phyloP scores from a whole-genome alignment of 1,284 basidiomycete species.

The Ceratobasidium sp. region DNA sequence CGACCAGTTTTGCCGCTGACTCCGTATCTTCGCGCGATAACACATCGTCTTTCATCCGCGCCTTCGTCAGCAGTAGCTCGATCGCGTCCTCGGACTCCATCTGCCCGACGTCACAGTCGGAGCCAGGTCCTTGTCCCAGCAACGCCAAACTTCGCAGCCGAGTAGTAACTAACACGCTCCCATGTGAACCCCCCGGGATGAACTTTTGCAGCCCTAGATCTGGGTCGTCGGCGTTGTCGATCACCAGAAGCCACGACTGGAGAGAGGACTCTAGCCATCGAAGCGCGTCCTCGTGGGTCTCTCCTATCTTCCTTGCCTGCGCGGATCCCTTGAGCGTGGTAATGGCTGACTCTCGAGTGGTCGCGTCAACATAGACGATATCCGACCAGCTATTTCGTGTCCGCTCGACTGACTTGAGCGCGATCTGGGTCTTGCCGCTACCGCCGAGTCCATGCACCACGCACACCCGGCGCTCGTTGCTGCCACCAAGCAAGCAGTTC shows the following conservation, averaged over 20 bases:
- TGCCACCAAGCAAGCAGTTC: neutral
- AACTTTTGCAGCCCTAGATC: neutral
- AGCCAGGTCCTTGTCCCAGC: neutral
- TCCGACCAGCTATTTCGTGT: neutral
- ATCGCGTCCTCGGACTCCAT: constrained; percentile 11
- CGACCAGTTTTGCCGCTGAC: neutral
- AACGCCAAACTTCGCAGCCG: neutral
- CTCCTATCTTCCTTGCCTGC: neutral
- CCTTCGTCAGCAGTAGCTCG: neutral
- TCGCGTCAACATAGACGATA: constrained; percentile 15
- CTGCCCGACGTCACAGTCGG: neutral
- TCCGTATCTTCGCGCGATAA: neutral
- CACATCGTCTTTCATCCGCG: neutral
- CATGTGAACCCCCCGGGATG: neutral
- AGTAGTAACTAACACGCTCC: constrained; percentile 18
- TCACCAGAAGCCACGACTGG: neutral
- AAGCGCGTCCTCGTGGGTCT: constrained; percentile 5
- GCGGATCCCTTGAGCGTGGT: constrained; percentile 3
- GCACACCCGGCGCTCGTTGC: neutral
- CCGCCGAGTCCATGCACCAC: too few relatives aligned
- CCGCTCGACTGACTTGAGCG: neutral
- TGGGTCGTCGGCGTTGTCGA: constrained; percentile 16
- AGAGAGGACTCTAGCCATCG: neutral
- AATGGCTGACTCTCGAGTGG: neutral
- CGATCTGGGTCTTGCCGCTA: constrained; percentile 13